Base-by-base conservation (phyloP, 768 basidiomycete species). In the Russula sp. region DNA sequence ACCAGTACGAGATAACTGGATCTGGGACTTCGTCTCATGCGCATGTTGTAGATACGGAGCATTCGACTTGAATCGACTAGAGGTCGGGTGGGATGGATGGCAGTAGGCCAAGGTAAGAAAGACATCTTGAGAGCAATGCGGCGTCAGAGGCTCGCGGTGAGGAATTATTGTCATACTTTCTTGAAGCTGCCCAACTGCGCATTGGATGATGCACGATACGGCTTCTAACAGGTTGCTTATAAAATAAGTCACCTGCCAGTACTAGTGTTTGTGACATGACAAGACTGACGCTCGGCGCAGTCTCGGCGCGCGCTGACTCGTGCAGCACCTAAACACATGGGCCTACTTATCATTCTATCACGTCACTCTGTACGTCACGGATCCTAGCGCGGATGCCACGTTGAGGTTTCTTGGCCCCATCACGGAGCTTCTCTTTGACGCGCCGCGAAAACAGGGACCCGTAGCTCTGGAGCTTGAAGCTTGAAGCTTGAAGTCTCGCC, bases 1-100 rank as follows among this genome's bases (percentile, higher is more conserved):
- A 94, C 95, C 96, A 99, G 73, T 98, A 98, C 5, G 92, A 83
- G 72, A 98, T 85, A 57, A 95, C 79, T 5, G 92, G 91, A 62
- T 99, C 94, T 89, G 84, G 16, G 77, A 77, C 57, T 82, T 84
- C 70, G 98, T 80, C 74, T 99, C 97, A 63, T 92, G 85, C 1
- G 96, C 92, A 56, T 97, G 85, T 71, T 95, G 93, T 22, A 98
- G 80, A 75, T 84, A n/a, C n/a, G 94, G 90, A 5, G 84, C 72
- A 60, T 94, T 82, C 28, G 84, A 66, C 71, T 87, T 30, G 28
- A 30, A 2, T 30, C 28, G n/a, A n/a, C 28, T 90, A n/a, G 73
- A 92, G 84, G 53, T 81, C 79, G 44, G 78, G 65, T 0, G 88
- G 81, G 51, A 87, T 63, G 46, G 28, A 5, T 30, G 84, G 78